Base-by-base conservation (phyloP, 805 yeast species). In the Jamesozyma hellenica region DNA sequence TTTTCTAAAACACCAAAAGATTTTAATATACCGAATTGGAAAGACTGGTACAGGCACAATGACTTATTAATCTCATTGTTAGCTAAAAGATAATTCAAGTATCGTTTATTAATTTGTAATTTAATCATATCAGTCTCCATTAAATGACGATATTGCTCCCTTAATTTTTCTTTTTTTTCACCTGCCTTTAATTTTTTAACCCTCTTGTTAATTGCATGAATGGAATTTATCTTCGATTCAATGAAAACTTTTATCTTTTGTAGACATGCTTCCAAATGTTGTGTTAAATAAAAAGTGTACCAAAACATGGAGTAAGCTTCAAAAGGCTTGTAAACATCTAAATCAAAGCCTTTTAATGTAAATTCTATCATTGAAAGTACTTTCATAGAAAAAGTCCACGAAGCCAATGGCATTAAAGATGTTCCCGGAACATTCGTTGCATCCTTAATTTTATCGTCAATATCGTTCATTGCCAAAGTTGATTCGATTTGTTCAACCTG, bases 281-380 rank as follows among this genome's bases (percentile, higher is more conserved):
- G 67, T 5, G 69, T 49, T 31, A 85, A 58, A 49, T 72, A 71
- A 28, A 72, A 67, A 0, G 70, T 66, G 53, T 77, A 79, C 86
- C 90, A 84, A 55, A 75, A 80, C 61, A 82, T 75, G 21, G 74
- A 60, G 40, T 71, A 69, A 40, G 69, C 64, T 56, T 90, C 97
- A 68, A 81, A 80, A 11, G 71, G 70, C 48, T 76, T 75, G 56
- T 82, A 84, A 12, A 86, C 58, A 18, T 83, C 83, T 30, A 83
- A 67, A 49, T 82, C 90, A 48, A 86, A 74, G 1, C 95, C 92
- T 42, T 76, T 71, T 25, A 85, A 58, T 1, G 75, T 72, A n/a
- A 79, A 75, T 53, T 82, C 81, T 13, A 75, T 50, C 95, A 90
- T 90, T 27, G 74, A 63, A 28, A 67, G 67, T 32, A 87, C 59